Conservation (phyloP, 768 basidiomycete genomes). For the Lyophyllum atratum region DNA sequence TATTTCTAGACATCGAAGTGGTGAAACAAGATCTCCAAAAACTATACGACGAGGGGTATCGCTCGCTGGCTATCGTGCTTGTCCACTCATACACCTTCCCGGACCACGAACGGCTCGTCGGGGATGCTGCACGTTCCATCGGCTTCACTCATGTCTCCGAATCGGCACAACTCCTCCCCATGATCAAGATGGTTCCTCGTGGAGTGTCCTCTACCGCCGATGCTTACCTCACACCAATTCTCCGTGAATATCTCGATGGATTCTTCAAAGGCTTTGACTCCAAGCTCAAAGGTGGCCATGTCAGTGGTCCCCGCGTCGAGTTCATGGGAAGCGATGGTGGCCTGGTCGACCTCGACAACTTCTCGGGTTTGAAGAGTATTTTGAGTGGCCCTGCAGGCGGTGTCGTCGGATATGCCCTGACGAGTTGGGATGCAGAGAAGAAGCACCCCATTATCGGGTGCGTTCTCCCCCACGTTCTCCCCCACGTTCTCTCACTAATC, state of each 20-base stretch:
- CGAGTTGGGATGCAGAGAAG: slow-evolving; percentile 80
- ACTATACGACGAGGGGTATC: slow-evolving; percentile 81
- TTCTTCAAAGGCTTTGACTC: slow-evolving; percentile 90
- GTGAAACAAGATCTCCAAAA: slow-evolving; percentile 64
- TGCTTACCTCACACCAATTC: slow-evolving; percentile 92
- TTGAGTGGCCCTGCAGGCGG: slow-evolving; percentile 93
- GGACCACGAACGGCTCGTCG: slow-evolving; percentile 78
- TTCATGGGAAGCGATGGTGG: slow-evolving; percentile 98
- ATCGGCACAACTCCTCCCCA: slow-evolving; percentile 84
- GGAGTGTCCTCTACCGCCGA: slow-evolving; percentile 93
- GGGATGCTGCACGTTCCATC: slow-evolving; percentile 68
- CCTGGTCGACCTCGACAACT: slow-evolving; percentile 75
- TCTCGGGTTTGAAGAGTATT: slow-evolving; percentile 93
- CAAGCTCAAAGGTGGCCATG: slow-evolving; percentile 60
- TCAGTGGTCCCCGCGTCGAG: slow-evolving; percentile 74
- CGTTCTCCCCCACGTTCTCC: slow-evolving; percentile 26
- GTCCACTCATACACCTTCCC: slow-evolving; percentile 93
- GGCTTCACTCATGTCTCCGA: slow-evolving; percentile 93
- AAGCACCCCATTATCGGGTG: slow-evolving; percentile 84
- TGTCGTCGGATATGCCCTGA: slow-evolving; percentile 92
- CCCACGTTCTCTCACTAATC: neutral
- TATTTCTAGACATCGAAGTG: slow-evolving; percentile 45
- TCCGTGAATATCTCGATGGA: slow-evolving; percentile 82
- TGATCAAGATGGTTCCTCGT: slow-evolving; percentile 95
- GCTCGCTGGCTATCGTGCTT: slow-evolving; percentile 86